Conservation (phyloP, 768 basidiomycete genomes). For the Tricholoma furcatifolium region DNA sequence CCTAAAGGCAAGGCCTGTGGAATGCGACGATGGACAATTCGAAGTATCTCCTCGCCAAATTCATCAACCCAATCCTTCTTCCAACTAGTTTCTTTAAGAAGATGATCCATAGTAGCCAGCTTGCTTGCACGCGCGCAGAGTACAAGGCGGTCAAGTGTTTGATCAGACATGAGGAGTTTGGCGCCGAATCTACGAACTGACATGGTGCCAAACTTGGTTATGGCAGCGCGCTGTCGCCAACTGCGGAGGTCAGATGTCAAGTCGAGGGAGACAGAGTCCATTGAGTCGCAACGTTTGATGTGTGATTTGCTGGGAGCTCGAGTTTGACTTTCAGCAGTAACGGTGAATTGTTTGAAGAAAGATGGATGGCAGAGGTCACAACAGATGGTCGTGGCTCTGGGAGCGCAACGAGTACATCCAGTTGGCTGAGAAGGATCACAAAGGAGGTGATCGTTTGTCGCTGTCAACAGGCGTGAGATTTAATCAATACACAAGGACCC, state of each 20-base stretch:
- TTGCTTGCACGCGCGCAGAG: not conserved
- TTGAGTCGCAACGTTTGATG: not conserved
- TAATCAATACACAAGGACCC: not conserved
- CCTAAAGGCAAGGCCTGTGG: no score
- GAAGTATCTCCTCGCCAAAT: not conserved
- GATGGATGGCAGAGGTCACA: constrained; percentile 11
- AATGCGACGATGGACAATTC: not conserved
- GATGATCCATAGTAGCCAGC: not conserved
- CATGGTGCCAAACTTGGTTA: not conserved
- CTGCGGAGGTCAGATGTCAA: not conserved
- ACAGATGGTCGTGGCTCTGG: not conserved
- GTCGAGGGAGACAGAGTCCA: no score
- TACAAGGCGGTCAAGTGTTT: not conserved
- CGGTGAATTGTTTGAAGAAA: constrained; percentile 5
- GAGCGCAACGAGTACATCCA: constrained; percentile 8
- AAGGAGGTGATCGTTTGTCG: constrained; percentile 2
- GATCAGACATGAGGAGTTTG: constrained; percentile 1
- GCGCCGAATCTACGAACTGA: not conserved
- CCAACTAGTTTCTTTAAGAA: not conserved
- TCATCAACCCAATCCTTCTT: not conserved
- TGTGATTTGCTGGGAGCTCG: not conserved
- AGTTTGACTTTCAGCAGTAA: not conserved
- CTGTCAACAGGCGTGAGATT: not conserved
- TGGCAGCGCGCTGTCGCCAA: constrained; percentile 1
- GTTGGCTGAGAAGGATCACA: not conserved